Evolutionary conservation across 140 eudicot genomes (phyloP), one percentile per base, ranked within the genome.

Genomic region (Anethum foeniculum): DNA sequence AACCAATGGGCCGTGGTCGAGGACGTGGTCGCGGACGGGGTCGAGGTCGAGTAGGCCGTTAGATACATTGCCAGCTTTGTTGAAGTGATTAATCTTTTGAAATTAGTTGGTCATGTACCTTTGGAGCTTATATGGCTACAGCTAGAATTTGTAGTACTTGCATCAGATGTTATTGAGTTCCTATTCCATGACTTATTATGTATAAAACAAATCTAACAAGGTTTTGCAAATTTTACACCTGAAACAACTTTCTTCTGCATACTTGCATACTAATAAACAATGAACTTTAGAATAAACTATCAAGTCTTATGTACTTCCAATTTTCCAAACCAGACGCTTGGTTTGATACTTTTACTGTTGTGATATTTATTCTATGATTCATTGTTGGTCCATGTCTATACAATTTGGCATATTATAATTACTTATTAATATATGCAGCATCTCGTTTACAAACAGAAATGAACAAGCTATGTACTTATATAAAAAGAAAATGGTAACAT

Each of bases 21-120:
- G 92, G 92, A 32, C 85, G 92, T 47, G 92, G 92, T 1, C 88
- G 93, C 60, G 93, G 90, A 6, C 90, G 93, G 49, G 90, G 93
- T 32, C 88, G 93, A 54, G 93, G 93, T 36, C 80, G 90, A 23
- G 93, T 3, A 48, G 58, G 93, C 72, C 93, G 90, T 77, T 89
- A 87, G 73, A 51, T 51, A 3, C 23, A 18, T 51, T 51, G 7
- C 23, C 3, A 51, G 58, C 41, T 75, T 25, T 46, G 19, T 71
- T 60, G 75, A 62, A 30, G n/a, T 38, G 13, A 58, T 12, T 30
- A 76, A 30, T 67, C 69, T 81, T 75, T 80, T 27, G 71, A 3
- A 64, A 64, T 64, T 3, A n/a, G 77, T 43, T 71, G 65, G 4
- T 8, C 8, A 4, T 56, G 3, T 6, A 56, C 30, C 32, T 21